These are phyloP conservation scores for Tetrapyrgos nigripes DNA, from an alignment of 1,284 basidiomycete species.

Conservation along the genomic window DNA sequence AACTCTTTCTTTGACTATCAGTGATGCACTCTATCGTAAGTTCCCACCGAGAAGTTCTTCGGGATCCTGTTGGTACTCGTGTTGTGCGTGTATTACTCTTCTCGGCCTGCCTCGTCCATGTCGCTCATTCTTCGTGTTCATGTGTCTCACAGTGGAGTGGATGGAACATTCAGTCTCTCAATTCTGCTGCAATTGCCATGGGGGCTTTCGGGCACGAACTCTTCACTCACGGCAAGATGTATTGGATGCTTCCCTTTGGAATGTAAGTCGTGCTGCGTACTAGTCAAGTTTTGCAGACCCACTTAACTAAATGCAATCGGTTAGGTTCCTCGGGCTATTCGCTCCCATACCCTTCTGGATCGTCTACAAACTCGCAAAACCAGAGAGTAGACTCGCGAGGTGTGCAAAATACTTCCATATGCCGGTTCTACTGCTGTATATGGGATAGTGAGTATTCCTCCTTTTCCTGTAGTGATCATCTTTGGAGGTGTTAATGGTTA, in stretches of 20 bases:
- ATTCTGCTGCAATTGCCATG: slow-evolving; percentile 62
- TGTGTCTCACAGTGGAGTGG: slow-evolving; percentile 47
- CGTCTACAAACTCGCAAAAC: slow-evolving; percentile 44
- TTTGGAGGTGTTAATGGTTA: not conserved
- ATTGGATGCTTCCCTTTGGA: slow-evolving; percentile 54
- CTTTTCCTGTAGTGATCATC: not conserved
- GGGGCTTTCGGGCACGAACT: slow-evolving; percentile 60
- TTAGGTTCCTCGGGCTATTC: slow-evolving; percentile 52
- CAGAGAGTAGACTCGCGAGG: slow-evolving; percentile 35
- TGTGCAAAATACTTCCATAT: slow-evolving; percentile 54
- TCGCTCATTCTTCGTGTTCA: not conserved
- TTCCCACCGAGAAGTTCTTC: slow-evolving; percentile 53
- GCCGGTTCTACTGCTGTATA: slow-evolving; percentile 56
- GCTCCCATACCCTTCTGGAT: slow-evolving; percentile 59
- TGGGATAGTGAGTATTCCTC: slow-evolving; percentile 45
- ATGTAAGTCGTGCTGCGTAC: slow-evolving; percentile 31
- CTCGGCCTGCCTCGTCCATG: not conserved
- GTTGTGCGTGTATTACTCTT: slow-evolving; percentile 32
- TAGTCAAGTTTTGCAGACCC: not conserved
- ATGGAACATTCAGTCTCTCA: slow-evolving; percentile 58
- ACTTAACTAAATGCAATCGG: slow-evolving; percentile 5
- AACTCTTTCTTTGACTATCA: no score
- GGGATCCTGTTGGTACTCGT: slow-evolving; percentile 55
- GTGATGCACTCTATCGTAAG: slow-evolving; percentile 59
- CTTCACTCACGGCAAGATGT: slow-evolving; percentile 49